Evolutionary conservation across 352 stramenopile genomes (phyloP).

Genomic region (Globisporangium radiosum): DNA sequence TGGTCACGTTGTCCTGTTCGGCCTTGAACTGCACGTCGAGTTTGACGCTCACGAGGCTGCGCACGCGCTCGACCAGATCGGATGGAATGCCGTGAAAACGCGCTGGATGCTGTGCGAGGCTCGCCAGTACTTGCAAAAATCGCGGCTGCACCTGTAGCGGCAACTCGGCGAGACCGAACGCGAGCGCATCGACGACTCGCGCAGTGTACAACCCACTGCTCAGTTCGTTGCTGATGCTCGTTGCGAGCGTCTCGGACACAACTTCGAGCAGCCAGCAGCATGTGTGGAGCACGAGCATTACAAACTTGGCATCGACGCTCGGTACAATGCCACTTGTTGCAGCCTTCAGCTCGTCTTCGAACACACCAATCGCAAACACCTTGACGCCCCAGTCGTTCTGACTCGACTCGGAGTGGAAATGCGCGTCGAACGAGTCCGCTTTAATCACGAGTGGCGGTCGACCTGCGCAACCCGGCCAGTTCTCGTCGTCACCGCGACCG

Average conservation of each 20-base stretch:
- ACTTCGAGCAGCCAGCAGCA: slow-evolving; percentile 30
- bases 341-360: slow-evolving; percentile 23
- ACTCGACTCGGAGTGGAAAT: slow-evolving; percentile 77
- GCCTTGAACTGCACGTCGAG: slow-evolving; percentile 37
- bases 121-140: slow-evolving; percentile 33
- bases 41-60: slow-evolving; percentile 35
- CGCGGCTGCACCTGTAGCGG: slow-evolving; percentile 37
- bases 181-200: slow-evolving; percentile 26
- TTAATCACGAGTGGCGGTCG: slow-evolving; percentile 68
- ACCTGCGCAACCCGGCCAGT: slow-evolving; percentile 70
- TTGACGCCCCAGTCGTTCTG: slow-evolving; percentile 90
- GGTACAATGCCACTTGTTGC: not conserved
- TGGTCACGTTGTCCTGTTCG: slow-evolving; percentile 44
- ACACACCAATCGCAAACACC: slow-evolving; percentile 67
- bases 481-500: slow-evolving; percentile 56
- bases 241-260: slow-evolving; percentile 1
- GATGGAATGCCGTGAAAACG: slow-evolving; percentile 34
- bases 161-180: slow-evolving; percentile 22
- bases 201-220: slow-evolving; percentile 20
- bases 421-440: slow-evolving; percentile 60
- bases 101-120: slow-evolving; percentile 23
- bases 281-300: slow-evolving; percentile 24
- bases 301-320: slow-evolving; percentile 3
- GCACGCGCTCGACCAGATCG: slow-evolving; percentile 31
- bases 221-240: not conserved